Evolutionary conservation across 2,329 filamentous ascomycete species (phyloP).

Genomic region (Mariannaea sp.): DNA sequence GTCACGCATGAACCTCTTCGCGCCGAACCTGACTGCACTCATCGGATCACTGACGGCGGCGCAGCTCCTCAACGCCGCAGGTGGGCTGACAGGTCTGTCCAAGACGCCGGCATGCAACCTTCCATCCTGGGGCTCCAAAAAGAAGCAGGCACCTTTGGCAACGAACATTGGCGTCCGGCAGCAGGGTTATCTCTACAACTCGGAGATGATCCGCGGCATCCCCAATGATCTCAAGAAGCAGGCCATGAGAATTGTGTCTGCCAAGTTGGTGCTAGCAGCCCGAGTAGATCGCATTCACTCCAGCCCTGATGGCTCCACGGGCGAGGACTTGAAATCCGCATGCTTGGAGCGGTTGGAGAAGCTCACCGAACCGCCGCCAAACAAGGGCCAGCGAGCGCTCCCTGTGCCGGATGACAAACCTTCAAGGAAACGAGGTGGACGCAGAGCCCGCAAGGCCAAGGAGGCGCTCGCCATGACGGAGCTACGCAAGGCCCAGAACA

Average conservation of each 20-base stretch:
- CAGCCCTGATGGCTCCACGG: conserved; percentile 79
- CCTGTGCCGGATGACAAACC: conserved; percentile 96
- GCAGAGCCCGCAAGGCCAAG: conserved; percentile 90
- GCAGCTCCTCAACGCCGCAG: conserved; percentile 93
- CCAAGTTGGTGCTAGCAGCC: conserved; percentile 91
- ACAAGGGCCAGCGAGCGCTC: conserved; percentile 83
- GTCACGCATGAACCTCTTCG: conserved; percentile 95
- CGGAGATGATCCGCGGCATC: conserved; percentile 83
- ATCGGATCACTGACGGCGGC: conserved; percentile 93
- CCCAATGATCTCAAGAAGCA: conserved; percentile 88
- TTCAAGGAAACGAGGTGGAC: conserved; percentile 86
- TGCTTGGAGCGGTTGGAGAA: conserved; percentile 90
- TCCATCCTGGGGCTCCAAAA: conserved; percentile 87
- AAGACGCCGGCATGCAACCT: conserved; percentile 95
- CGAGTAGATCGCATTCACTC: conserved; percentile 87
- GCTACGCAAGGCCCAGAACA: conserved; percentile 91
- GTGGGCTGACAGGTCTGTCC: conserved; percentile 83
- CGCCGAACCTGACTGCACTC: conserved; percentile 87
- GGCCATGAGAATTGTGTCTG: conserved; percentile 91
- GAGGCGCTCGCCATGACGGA: conserved; percentile 98
- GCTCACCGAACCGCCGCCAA: conserved; percentile 86
- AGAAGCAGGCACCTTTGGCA: conserved; percentile 81
- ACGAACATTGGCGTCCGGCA: conserved; percentile 91
- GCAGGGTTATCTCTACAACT: conserved; percentile 92
- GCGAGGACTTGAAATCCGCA: conserved; percentile 79